These are phyloP conservation scores for Gossypium herbaceum DNA, from an alignment of 345 rosid species.

Conservation along the genomic window DNA sequence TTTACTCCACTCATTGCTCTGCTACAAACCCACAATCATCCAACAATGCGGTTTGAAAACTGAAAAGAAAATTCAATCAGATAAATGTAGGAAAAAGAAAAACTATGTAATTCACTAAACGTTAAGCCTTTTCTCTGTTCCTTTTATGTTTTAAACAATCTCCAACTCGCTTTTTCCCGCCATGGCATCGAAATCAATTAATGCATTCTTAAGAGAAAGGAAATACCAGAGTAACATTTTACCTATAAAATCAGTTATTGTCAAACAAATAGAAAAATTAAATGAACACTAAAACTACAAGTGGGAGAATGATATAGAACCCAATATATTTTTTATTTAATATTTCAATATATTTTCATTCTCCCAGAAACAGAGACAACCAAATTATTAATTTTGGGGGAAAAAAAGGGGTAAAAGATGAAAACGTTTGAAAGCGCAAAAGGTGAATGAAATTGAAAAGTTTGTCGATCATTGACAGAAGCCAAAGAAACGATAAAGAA, in stretches of 20 bases:
- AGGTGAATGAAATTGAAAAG: neutral
- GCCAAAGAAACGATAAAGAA: neutral
- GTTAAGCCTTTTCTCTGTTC: neutral
- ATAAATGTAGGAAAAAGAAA: neutral
- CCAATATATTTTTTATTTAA: neutral
- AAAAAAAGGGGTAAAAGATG: neutral
- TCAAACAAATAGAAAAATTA: neutral
- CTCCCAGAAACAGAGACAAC: neutral
- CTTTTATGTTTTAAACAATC: neutral
- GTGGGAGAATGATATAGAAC: neutral
- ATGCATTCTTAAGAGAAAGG: neutral
- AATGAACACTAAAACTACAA: neutral
- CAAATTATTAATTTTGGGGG: neutral
- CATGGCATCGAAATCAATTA: neutral
- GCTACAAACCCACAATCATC: conserved; percentile 36
- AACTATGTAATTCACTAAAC: neutral
- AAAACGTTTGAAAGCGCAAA: neutral
- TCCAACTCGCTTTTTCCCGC: neutral
- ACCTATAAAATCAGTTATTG: neutral
- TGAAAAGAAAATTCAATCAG: neutral
- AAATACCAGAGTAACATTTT: neutral
- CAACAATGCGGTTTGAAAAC: conserved; percentile 26
- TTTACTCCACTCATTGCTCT: conserved; percentile 64
- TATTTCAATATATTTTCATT: neutral
- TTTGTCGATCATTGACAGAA: neutral